Base-by-base conservation (phyloP, 352 stramenopile genomes). In the Phytophthora brassicae region DNA sequence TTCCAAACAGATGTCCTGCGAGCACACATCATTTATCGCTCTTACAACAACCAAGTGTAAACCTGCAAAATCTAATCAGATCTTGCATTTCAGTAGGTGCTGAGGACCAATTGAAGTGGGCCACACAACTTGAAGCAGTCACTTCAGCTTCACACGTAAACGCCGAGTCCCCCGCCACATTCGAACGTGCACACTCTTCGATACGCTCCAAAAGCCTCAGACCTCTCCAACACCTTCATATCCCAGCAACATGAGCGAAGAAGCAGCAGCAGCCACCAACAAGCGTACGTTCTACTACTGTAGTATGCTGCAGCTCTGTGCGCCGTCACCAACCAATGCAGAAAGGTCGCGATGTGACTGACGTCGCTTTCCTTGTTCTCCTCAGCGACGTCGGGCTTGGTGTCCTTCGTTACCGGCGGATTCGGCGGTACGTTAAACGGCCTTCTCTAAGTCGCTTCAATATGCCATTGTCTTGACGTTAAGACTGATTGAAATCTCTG, bases 391-490 rank as follows among this genome's bases (percentile, higher is more conserved):
- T 97, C 90, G 38, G 84, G 86, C 36, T 47, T 98, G 42, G 94
- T 98, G 76, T 96, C 87, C 41, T 98, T 98, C 71, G 69, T 98
- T 54, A 97, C 94, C 22, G 95, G 95, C 58, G 94, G 94, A 35
- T 88, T 98, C 57, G 93, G 93, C 48, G 92, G 94, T 89, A 74
- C 64, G 75, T 74, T 43, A 13, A 9, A 20, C 52, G 36, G 36
- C 52, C 19, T 63, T 11, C 4, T 22, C n/a, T n/a, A n/a, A n/a
- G n/a, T n/a, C n/a, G n/a, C n/a, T n/a, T n/a, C n/a, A n/a, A n/a
- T n/a, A n/a, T n/a, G n/a, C n/a, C n/a, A n/a, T n/a, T n/a, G n/a
- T n/a, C n/a, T n/a, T n/a, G n/a, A n/a, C n/a, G n/a, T n/a, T n/a
- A n/a, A n/a, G n/a, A n/a, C n/a, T n/a, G n/a, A n/a, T n/a, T n/a